Base-by-base conservation (phyloP, 192 early-diverging fungal genomes). In the Backusella circina region DNA sequence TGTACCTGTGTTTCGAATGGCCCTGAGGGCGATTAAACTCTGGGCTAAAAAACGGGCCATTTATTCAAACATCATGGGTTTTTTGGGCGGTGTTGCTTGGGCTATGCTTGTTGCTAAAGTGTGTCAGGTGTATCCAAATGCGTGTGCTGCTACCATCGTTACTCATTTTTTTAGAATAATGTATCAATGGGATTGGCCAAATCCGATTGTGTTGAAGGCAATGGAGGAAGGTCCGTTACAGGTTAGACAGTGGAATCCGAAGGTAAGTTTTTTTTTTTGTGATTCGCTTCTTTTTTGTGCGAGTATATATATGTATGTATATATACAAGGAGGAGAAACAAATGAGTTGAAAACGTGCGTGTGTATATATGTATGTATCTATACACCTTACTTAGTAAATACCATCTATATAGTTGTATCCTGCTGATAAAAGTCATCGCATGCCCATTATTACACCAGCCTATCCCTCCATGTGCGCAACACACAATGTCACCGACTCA, bases 391-490 rank as follows among this genome's bases (percentile, higher is more conserved):
- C 44, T 47, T n/a, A 47, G 15, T n/a, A 47, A 47, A 47, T 47
- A n/a, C 5, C 5, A n/a, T 47, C n/a, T 1, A 41, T 18, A 18
- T 73, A 86, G 80, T 68, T 96, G 12, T 95, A 96, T 79, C 86
- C 89, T 5, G 84, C 85, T 28, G 96, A 99, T 78, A 88, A 85
- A 67, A 84, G 78, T 10, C 98, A 99, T 81, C 88, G 89, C 16
- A 98, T 99, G 96, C 98, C 98, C 18, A 95, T 99, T 69, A 99
- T 99, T 75, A 99, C 98, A 1, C 98, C 98, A 1, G 96, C 96
- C 2, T 99, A 99, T 73, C 98, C 98, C 18, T 95, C 94, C 23
- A 98, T 97, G 96, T 98, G 97, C 77, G 90, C 96, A 0, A 99
- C 98, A 2, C 97, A 98, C 82, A 99, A 98, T 77, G 97, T 99